Evolutionary conservation across 169 alveolate species (phyloP).

Genomic region (Plasmodium knowlesi): DNA sequence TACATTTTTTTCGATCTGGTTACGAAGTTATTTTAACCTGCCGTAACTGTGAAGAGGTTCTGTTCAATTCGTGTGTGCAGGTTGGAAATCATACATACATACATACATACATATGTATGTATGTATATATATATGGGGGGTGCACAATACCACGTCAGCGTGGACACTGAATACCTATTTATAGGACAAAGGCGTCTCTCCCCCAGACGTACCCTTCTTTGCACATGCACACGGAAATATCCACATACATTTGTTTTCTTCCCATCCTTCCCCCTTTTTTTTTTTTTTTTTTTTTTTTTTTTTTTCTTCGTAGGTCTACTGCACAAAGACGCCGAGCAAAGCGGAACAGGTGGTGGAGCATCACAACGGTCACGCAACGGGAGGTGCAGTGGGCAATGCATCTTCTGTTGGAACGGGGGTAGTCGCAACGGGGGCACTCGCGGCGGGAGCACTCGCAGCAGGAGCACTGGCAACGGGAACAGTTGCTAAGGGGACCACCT

Average conservation of each 20-base stretch:
- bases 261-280: not conserved
- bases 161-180: too few species aligned
- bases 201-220: not conserved
- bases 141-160: too few species aligned
- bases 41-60: constrained; percentile 26
- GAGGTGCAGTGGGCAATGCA: not conserved
- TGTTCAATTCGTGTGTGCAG: constrained; percentile 73
- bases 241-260: not conserved
- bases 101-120: too few species aligned
- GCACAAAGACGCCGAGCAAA: constrained; percentile 16
- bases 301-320: constrained; percentile 65
- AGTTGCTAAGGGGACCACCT: not conserved
- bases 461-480: not conserved
- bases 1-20: constrained; percentile 65
- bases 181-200: not conserved
- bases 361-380: not conserved
- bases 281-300: too few species aligned
- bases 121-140: not conserved
- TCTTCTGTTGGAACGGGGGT: not conserved
- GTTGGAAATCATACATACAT: not conserved
- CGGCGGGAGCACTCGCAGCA: not conserved
- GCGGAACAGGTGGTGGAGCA: not conserved
- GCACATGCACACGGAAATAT: not conserved
- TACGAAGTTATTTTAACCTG: constrained; percentile 60
- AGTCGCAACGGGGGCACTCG: not conserved